These are phyloP conservation scores for Eremothecium sinecaudum DNA, from an alignment of 1,139 yeast species.

Conservation along the genomic window DNA sequence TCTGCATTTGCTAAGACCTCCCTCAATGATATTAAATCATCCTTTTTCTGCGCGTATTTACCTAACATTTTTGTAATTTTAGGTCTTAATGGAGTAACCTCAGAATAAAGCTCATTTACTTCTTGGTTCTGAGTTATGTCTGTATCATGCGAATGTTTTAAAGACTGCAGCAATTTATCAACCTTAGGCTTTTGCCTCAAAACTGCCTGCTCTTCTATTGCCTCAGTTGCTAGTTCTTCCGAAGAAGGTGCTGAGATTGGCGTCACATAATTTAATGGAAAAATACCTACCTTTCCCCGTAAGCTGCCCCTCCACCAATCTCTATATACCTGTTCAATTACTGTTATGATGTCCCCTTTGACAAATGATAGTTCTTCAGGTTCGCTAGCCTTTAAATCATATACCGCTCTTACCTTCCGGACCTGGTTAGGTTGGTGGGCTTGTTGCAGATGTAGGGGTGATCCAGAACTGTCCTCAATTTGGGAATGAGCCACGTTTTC, in stretches of 20 bases:
- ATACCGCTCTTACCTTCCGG: slow-evolving; percentile 71
- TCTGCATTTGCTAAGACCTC: slow-evolving; percentile 61
- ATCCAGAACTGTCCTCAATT: background rate
- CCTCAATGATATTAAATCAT: slow-evolving; percentile 64
- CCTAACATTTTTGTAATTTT: slow-evolving; percentile 64
- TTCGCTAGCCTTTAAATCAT: slow-evolving; percentile 65
- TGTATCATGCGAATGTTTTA: slow-evolving; percentile 34
- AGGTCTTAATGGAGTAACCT: slow-evolving; percentile 64
- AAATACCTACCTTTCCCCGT: slow-evolving; percentile 75
- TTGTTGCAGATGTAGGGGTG: background rate
- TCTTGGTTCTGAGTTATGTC: slow-evolving; percentile 43
- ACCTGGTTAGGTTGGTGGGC: slow-evolving; percentile 33
- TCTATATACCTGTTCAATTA: slow-evolving; percentile 76
- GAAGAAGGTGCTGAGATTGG: slow-evolving; percentile 62
- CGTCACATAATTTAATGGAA: slow-evolving; percentile 86
- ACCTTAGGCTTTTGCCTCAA: slow-evolving; percentile 46
- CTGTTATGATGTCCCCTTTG: slow-evolving; percentile 72
- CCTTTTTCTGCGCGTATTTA: slow-evolving; percentile 62
- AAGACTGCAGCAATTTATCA: slow-evolving; percentile 44
- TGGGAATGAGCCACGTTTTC: background rate
- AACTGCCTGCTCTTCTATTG: slow-evolving; percentile 37
- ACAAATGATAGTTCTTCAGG: slow-evolving; percentile 63
- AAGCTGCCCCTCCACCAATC: slow-evolving; percentile 96
- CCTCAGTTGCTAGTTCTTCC: slow-evolving; percentile 40
- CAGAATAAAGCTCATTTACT: slow-evolving; percentile 51